These are phyloP conservation scores for Talaromyces verruculosus DNA, from an alignment of 2,329 filamentous ascomycete genomes.

Conservation along the genomic window DNA sequence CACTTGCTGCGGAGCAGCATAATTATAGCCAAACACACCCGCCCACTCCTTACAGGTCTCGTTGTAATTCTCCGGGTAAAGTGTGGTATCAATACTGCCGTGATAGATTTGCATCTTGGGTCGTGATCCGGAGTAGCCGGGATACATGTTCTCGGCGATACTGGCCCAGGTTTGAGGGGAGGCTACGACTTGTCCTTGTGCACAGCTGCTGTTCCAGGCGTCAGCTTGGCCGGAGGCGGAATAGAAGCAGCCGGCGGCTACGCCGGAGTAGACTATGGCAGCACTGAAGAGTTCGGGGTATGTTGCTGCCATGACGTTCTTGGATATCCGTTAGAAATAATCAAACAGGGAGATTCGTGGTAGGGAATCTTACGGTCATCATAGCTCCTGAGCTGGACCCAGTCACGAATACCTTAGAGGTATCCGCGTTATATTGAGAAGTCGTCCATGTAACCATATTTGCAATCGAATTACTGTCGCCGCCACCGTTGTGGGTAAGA, in stretches of 20 bases:
- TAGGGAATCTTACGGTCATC: conserved; percentile 13
- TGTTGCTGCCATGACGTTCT: conserved; percentile 21
- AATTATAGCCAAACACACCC: conserved; percentile 47
- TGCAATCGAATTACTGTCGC: conserved; percentile 42
- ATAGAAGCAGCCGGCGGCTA: conserved; percentile 18
- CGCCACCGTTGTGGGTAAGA: conserved; percentile 38
- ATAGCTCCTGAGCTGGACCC: conserved; percentile 15
- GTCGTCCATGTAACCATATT: conserved; percentile 20
- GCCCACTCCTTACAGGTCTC: conserved; percentile 61
- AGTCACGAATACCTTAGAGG: conserved; percentile 18
- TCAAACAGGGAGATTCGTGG: background rate
- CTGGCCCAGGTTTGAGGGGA: conserved; percentile 27
- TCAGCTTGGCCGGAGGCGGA: conserved; percentile 23
- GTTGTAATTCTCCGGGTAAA: conserved; percentile 56
- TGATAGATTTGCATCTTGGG: conserved; percentile 62
- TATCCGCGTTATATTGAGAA: conserved; percentile 11
- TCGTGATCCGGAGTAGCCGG: conserved; percentile 46
- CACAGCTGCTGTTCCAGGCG: conserved; percentile 30
- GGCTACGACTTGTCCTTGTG: conserved; percentile 24
- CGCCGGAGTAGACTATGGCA: conserved; percentile 14
- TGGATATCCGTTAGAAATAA: conserved; percentile 22
- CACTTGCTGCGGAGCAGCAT: conserved; percentile 23
- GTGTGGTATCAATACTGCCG: conserved; percentile 52
- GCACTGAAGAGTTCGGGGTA: conserved; percentile 18
- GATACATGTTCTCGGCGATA: conserved; percentile 28